Percentiles rank a stretch among this genome's conserved stretches.
phyloP scores from a whole-genome alignment of 1,139 yeast species.

The Geotrichum aggregatum region DNA sequence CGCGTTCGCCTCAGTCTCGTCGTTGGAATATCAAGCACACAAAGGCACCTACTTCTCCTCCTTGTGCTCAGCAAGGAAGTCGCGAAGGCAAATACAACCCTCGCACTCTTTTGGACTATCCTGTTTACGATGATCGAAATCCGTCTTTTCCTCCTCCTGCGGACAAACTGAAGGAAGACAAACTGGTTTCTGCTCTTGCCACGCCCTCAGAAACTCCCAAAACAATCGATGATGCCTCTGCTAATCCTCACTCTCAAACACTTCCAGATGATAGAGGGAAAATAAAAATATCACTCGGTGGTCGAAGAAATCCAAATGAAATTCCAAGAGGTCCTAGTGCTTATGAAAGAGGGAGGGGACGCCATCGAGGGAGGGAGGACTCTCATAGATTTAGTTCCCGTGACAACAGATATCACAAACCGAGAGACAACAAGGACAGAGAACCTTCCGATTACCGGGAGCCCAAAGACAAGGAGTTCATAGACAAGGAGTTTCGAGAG shows the following conservation, averaged over 20 bases:
- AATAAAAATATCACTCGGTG: conserved; percentile 14
- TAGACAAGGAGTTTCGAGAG: neutral
- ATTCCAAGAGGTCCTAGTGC: conserved; percentile 18
- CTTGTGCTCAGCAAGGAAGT: neutral
- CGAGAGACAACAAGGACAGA: conserved; percentile 2
- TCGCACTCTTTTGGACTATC: neutral
- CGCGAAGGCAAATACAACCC: neutral
- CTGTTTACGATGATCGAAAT: conserved; percentile 6
- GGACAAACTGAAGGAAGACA: neutral
- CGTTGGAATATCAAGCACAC: neutral
- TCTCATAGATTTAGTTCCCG: neutral
- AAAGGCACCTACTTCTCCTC: neutral
- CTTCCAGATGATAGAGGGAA: conserved; percentile 15
- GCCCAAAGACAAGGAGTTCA: neutral
- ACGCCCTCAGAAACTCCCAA: neutral
- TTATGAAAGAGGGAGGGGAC: neutral
- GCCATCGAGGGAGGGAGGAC: neutral
- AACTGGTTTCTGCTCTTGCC: neutral
- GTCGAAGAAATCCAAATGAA: conserved; percentile 5
- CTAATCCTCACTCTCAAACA: neutral
- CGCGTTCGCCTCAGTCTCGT: conserved; percentile 2
- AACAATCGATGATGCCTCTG: neutral
- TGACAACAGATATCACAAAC: neutral
- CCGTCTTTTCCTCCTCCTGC: neutral
- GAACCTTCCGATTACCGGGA: neutral